Conservation (phyloP, 1,284 basidiomycete species). For the Agaricales sp. region DNA sequence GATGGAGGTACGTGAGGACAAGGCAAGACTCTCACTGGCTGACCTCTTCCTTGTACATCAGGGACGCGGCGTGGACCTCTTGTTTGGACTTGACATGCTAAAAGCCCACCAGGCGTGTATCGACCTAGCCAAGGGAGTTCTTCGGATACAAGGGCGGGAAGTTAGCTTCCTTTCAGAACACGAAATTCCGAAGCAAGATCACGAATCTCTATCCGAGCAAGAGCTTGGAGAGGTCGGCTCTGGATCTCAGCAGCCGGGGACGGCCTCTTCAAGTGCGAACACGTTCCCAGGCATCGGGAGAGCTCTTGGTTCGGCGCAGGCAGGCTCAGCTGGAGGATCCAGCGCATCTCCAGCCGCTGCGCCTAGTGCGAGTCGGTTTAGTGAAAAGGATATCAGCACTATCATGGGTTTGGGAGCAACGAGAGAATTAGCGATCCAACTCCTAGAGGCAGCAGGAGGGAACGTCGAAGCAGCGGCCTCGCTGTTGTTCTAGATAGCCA, state of each 20-base stretch:
- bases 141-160: conserved; percentile 82
- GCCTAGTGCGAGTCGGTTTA: conserved; percentile 20
- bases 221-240: conserved; percentile 7
- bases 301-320: conserved; percentile 33
- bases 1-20: conserved; percentile 89
- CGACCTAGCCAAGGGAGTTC: conserved; percentile 80
- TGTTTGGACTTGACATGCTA: conserved; percentile 97
- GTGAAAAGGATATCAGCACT: conserved; percentile 42
- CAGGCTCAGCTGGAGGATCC: conserved; percentile 14
- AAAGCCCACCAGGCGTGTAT: conserved; percentile 95
- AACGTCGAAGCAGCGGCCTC: conserved; percentile 87
- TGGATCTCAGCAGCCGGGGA: background rate
- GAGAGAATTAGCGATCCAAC: conserved; percentile 64
- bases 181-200: conserved; percentile 80
- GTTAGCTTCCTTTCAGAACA: conserved; percentile 90
- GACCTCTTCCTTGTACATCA: conserved; percentile 19
- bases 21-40: too few species aligned
- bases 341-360: conserved; percentile 8
- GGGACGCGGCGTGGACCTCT: conserved; percentile 86
- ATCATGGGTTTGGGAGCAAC: conserved; percentile 71
- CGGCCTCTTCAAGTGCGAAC: background rate
- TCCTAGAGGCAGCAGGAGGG: conserved; percentile 73
- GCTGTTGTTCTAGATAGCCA: conserved; percentile 58
- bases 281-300: conserved; percentile 56
- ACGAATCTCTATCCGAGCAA: conserved; percentile 16